Conservation (phyloP, 2,329 filamentous ascomycete genomes). For the Botryosphaeria agaves region DNA sequence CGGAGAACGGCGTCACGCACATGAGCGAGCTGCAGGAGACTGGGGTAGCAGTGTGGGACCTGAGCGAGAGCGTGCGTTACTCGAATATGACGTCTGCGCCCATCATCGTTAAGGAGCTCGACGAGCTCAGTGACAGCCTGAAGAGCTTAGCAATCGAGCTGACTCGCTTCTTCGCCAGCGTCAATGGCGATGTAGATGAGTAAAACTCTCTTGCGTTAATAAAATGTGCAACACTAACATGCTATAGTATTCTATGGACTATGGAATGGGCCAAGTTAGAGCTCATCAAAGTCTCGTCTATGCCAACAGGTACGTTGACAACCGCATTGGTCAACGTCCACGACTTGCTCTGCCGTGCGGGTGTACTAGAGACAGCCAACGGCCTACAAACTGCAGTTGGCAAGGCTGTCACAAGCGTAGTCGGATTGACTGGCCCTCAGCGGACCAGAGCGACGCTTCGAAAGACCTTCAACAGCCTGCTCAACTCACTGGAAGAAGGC, state of each 20-base stretch:
- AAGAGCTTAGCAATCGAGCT: constrained; percentile 73
- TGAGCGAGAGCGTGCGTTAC: constrained; percentile 73
- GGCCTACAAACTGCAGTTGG: constrained; percentile 50
- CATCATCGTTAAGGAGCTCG: constrained; percentile 70
- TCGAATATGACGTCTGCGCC: constrained; percentile 85
- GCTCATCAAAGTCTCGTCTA: constrained; percentile 48
- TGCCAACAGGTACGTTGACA: constrained; percentile 45
- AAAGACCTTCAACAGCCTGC: constrained; percentile 74
- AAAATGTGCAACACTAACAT: constrained; percentile 4
- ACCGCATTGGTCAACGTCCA: constrained; percentile 76
- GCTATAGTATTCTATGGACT: constrained; percentile 59
- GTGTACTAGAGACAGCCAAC: constrained; percentile 19
- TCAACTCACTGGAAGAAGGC: constrained; percentile 73
- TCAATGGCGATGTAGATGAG: constrained; percentile 84
- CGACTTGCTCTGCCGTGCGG: constrained; percentile 49
- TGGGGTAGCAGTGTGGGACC: constrained; percentile 83
- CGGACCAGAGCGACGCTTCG: constrained; percentile 66
- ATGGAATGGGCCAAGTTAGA: constrained; percentile 95
- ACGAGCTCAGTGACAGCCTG: constrained; percentile 70
- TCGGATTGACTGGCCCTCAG: constrained; percentile 68
- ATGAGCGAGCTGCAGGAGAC: constrained; percentile 82
- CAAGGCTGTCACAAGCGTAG: constrained; percentile 48
- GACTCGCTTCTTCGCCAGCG: constrained; percentile 81
- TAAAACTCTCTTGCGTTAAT: constrained; percentile 19
- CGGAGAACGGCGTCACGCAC: constrained; percentile 72